Evolutionary conservation across 306 rosid genomes (phyloP), one percentile per base, ranked within the genome.

Genomic region (Ceratonia siliqua): DNA sequence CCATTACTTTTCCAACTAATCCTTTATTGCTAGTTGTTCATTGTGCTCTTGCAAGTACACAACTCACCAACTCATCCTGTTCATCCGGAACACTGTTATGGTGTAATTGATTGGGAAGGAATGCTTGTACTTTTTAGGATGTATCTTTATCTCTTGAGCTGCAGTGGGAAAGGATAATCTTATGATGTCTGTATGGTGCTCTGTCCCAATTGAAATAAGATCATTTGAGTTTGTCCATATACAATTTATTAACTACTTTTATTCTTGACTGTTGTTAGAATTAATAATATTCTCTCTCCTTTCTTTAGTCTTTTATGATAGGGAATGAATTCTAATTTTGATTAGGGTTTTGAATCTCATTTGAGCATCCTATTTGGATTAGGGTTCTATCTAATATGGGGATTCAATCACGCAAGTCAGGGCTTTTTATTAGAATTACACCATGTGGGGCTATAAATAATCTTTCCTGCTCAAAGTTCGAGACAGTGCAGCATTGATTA

Each of bases 261-360:
- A 24, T 46, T 43, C 18, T 43, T 46, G 30, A 25, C 13, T 13
- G 45, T 59, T 45, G 30, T 65, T 15, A 2, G 13, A 49, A 62
- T 5, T 9, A 36, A 1, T 7, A 50, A 74, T 21, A 22, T 21
- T 62, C 72, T 9, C 63, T n/a, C 38, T 38, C 27, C 22, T 25
- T 50, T 25, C 65, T 6, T 28, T 21, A 10, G 11, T 7, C 56
- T n/a, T 10, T 64, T 53, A 36, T 6, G 17, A 4, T n/a, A 52
- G 56, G 41, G 55, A 33, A 24, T 62, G 53, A 74, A 57, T n/a
- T 45, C 58, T 18, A 58, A 39, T 58, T 57, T 43, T 28, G 15
- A 28, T 36, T 3, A 27, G 12, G 33, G 57, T 43, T 25, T 27
- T 72, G 22, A 27, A 24, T 30, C 38, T 35, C 75, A 21, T 32